Evolutionary conservation across 768 basidiomycete species (phyloP).

Genomic region (Boletus sensibilis): DNA sequence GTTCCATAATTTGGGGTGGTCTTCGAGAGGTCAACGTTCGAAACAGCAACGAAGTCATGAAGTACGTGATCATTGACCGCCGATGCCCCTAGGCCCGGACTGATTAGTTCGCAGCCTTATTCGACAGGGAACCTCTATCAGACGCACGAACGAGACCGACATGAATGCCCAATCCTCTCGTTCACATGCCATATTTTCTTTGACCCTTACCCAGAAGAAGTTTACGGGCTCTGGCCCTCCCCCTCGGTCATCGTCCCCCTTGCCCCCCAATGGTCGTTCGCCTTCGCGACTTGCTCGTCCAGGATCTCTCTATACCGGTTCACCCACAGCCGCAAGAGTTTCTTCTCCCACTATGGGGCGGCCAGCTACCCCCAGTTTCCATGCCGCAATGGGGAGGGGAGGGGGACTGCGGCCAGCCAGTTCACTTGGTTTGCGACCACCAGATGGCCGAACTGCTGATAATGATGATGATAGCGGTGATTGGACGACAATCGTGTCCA

Average conservation of each 20-base stretch:
- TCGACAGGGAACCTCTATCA: conserved; percentile 83
- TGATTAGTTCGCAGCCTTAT: conserved; percentile 60
- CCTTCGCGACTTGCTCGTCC: conserved; percentile 78
- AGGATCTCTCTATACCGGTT: conserved; percentile 65
- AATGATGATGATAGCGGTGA: conserved; percentile 70
- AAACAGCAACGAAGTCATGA: conserved; percentile 87
- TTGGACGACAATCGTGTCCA: conserved; percentile 89
- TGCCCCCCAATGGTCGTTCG: conserved; percentile 72
- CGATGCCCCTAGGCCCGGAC: conserved; percentile 15
- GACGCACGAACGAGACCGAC: conserved; percentile 94
- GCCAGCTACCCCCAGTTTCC: conserved; percentile 78
- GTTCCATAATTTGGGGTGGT: conserved; percentile 96
- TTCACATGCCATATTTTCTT: conserved; percentile 97
- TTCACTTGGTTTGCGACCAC: conserved; percentile 66
- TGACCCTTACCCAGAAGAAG: conserved; percentile 91
- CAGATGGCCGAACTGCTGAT: conserved; percentile 39
- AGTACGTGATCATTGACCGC: conserved; percentile 47
- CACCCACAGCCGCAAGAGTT: conserved; percentile 43
- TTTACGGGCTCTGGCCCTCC: conserved; percentile 68
- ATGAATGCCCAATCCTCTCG: conserved; percentile 99
- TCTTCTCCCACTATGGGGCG: conserved; percentile 77
- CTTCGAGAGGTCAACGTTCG: conserved; percentile 89
- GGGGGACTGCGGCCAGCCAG: conserved; percentile 72
- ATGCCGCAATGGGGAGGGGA: conserved; percentile 69
- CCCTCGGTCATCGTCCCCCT: conserved; percentile 74